phyloP scores from a whole-genome alignment of 192 early-diverging fungal genomes.

The Coemansia sp. region DNA sequence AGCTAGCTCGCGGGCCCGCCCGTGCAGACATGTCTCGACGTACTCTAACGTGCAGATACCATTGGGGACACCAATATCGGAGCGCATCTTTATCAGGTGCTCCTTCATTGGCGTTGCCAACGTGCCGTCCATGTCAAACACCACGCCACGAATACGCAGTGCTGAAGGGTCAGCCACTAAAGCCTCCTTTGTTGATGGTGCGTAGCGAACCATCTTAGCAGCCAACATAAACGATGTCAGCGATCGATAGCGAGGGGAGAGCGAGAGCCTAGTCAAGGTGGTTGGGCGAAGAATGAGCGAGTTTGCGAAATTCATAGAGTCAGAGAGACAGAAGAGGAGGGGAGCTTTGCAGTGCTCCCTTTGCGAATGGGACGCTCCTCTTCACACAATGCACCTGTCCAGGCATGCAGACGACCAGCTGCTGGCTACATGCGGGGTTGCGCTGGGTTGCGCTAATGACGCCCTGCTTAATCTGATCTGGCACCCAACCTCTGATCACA shows the following conservation, averaged over 20 bases:
- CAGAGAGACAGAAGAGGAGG: not conserved
- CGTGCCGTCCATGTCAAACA: slow-evolving; percentile 56
- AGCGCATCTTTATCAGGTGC: slow-evolving; percentile 38
- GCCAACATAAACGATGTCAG: not conserved
- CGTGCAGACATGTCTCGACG: slow-evolving; percentile 32
- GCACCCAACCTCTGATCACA: not conserved
- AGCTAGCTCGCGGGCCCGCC: slow-evolving; percentile 26
- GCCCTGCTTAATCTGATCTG: not conserved
- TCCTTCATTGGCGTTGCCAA: slow-evolving; percentile 48
- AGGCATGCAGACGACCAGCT: not conserved
- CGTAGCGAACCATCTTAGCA: slow-evolving; percentile 30
- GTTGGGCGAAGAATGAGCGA: not conserved
- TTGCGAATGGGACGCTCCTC: not conserved
- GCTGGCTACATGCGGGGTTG: not conserved
- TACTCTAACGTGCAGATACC: slow-evolving; percentile 40
- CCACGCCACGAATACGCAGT: slow-evolving; percentile 46
- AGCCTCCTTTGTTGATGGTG: slow-evolving; percentile 33
- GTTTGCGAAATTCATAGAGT: not conserved
- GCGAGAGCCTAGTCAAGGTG: not conserved
- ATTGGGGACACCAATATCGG: slow-evolving; percentile 32
- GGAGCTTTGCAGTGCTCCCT: not conserved
- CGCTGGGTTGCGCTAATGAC: not conserved
- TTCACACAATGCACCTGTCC: not conserved
- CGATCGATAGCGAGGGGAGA: not conserved
- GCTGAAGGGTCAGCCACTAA: slow-evolving; percentile 16